Evolutionary conservation across 495 filamentous ascomycete species (phyloP), one percentile per base, ranked within the genome.

Genomic region (Lasiosphaeris hirsuta): DNA sequence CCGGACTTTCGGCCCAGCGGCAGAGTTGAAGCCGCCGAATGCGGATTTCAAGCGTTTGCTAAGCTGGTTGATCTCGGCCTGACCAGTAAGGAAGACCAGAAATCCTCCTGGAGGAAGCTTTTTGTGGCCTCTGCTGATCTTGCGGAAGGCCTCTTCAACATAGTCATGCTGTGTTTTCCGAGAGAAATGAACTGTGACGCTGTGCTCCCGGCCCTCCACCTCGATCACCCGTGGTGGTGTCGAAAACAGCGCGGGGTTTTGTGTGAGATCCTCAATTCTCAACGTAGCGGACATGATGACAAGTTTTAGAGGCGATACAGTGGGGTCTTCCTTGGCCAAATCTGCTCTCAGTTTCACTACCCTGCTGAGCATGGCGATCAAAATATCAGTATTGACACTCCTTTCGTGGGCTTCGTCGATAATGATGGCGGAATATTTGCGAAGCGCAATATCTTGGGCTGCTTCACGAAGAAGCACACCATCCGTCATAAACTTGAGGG

Each of bases 401-500:
- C 95, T 84, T 66, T 99, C 95, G 75, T 99, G 95, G 10, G 95
- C 95, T 74, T 99, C 95, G 69, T 99, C 95, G 64, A 99, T 90
- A 42, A 99, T 80, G 42, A 99, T 87, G 41, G 87, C 85, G 2
- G 92, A 96, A 70, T 99, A 99, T 58, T 96, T 96, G n/a, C 78
- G 83, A 23, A 99, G 75, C 4, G 89, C 76, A 69, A 97, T 93
- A 67, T 99, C 95, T 56, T 93, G 84, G 0, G 89, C 84, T 43
- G 96, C 87, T 66, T 99, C 95, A 48, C 93, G 85, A 11, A 99
- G 80, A 54, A 99, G 77, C 19, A 99, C 90, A 77, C 95, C 95
- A 69, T 99, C 95, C 0, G 95, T 99, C 91, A 99, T 97, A 72
- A 97, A 99, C 70, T 99, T 99, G 68, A 97, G 86, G 2, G 92